Evolutionary conservation across 331 rosid species (phyloP).

Genomic region (Telfairia occidentalis): DNA sequence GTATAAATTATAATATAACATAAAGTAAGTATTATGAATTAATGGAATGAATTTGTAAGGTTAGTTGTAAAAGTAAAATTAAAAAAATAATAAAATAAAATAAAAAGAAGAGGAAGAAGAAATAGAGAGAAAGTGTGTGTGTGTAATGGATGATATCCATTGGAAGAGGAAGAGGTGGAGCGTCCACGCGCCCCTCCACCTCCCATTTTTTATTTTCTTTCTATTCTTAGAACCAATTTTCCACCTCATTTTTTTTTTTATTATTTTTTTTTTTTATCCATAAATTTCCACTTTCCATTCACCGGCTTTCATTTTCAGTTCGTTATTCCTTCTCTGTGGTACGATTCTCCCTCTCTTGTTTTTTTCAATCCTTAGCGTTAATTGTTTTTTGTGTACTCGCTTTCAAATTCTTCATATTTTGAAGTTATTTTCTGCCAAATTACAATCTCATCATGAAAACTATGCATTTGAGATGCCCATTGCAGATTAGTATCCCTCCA

Average conservation of each 20-base stretch:
- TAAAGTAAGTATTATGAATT: too few species aligned
- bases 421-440: background rate
- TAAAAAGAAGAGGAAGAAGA: background rate
- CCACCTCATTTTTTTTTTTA: background rate
- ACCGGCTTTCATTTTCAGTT: background rate
- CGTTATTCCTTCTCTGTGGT: background rate
- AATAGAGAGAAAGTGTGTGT: background rate
- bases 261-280: background rate
- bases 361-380: background rate
- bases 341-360: background rate
- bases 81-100: background rate
- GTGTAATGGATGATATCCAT: background rate
- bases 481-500: background rate
- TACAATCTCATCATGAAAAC: background rate
- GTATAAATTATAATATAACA: background rate
- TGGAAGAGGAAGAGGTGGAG: constrained; percentile 3
- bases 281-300: background rate
- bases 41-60: background rate
- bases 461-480: background rate
- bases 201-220: background rate
- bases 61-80: background rate
- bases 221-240: constrained; percentile 2
- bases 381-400: background rate
- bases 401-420: background rate
- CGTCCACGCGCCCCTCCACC: constrained; percentile 5